Conservation (phyloP, 2,329 filamentous ascomycete species). For the Sarocladium oryzae region DNA sequence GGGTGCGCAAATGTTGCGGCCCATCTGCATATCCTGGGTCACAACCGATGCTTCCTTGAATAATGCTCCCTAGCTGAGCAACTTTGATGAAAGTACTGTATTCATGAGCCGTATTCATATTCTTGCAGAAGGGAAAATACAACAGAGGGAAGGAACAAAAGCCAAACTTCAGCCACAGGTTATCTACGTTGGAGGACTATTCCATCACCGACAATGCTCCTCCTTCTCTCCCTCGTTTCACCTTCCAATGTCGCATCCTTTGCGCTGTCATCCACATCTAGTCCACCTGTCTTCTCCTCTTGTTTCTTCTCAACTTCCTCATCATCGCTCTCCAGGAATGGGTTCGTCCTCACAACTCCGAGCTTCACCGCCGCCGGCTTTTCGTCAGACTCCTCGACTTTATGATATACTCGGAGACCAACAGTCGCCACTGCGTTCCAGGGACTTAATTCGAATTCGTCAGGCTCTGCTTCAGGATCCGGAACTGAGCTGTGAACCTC, state of each 20-base stretch:
- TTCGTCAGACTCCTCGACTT: constrained; percentile 27
- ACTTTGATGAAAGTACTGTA: neutral
- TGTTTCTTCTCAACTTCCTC: constrained; percentile 17
- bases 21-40: too few relatives aligned
- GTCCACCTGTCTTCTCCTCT: constrained; percentile 23
- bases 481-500: neutral
- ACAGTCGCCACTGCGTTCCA: constrained; percentile 61
- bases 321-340: constrained; percentile 22
- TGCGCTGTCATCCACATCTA: constrained; percentile 40
- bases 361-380: constrained; percentile 30
- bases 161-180: neutral
- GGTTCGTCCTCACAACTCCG: constrained; percentile 32
- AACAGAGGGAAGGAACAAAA: neutral
- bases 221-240: constrained; percentile 25
- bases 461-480: constrained; percentile 33
- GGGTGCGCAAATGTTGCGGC: too few relatives aligned
- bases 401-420: constrained; percentile 55
- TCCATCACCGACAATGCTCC: constrained; percentile 27
- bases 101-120: neutral
- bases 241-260: constrained; percentile 37
- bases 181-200: neutral
- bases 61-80: too few relatives aligned
- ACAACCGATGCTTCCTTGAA: too few relatives aligned
- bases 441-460: constrained; percentile 49
- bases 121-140: too few relatives aligned